Base-by-base conservation (phyloP, 2,329 filamentous ascomycete species). In the Paecilomyces dactylethromorphus region DNA sequence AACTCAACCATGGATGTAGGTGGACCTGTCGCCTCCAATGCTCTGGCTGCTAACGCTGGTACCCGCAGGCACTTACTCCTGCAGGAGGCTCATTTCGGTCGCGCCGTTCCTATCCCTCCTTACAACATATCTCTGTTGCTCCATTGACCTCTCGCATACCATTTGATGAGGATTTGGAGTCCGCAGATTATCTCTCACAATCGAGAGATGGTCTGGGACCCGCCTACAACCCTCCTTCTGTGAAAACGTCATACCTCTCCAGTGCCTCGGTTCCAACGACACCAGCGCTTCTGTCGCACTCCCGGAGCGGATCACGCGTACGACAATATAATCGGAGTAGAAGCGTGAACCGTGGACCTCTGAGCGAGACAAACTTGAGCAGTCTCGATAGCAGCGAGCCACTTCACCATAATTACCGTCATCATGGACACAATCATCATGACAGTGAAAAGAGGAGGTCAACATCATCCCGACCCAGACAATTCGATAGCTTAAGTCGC, bases 111-210 rank as follows among this genome's bases (percentile, higher is more conserved):
- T 82, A 84, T 65, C 82, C 82, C 54, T 84, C 84, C 61, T 78
- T 87, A 56, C 75, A 82, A 64, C 80, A 84, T 66, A 78, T 86
- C 61, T 85, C 84, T 51, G 78, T 87, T n/a, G 82, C 84, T 65
- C 84, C 84, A 45, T 76, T 87, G 58, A 82, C 80, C 57, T 76
- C 79, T 55, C 78, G 77, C 69, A 83, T 82, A 65, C 80, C 79
- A 21, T 78, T 82, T 65, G 80, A 82, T 59, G 75, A 78, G 62
- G 73, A 78, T 60, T 60, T 61, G 33, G 70, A 74, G 32, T 65
- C 72, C 31, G 62, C 59, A 24, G 71, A 74, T 57, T 74, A 73
- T 59, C 71, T 73, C 60, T 66, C 65, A 31, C 62, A 62, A 15
- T 65, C 60, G 11, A 60, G 63, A 12, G 63, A 67, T 4, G 55